Base-by-base conservation (phyloP, 768 basidiomycete species). In the Porphyrellus cyaneotinctus region DNA sequence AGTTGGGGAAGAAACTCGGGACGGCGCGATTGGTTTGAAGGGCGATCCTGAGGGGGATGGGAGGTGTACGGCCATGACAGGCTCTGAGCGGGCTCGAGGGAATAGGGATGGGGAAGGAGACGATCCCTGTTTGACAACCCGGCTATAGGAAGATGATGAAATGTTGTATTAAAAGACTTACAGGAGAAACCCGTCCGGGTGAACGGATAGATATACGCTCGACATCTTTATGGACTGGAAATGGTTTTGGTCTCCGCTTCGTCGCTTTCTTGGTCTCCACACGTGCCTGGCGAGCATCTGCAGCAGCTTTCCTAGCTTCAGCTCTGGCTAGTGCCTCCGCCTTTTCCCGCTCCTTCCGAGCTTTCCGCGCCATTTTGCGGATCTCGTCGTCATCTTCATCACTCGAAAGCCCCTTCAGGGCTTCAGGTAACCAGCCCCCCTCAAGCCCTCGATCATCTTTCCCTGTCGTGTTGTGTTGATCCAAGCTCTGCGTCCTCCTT, bases 361-460 rank as follows among this genome's bases (percentile, higher is more conserved):
- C 69, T 52, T 68, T 74, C 47, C 59, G 72, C 11, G 66, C 66
- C 7, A 74, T 56, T 12, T 56, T 66, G 8, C 60, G 61, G 47
- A 72, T 60, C 26, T 70, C 60, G 8, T 68, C 65, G 23, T 70
- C 70, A 12, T 76, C 76, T 12, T 75, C 74, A 15, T 79, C 78
- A n/a, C 72, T 72, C 14, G 74, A 62, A 22, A 73, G 48, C 23
- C 61, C 71, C 42, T 68, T 69, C 39, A 81, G 64, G 18, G 71
- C 58, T 23, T 69, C 70, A n/a, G 73, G 70, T 49, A 73, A 65
- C 52, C 64, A 68, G 11, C 57, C 61, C 32, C 52, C 52, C 17
- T 47, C 49, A 10, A 12, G 18, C 10, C 10, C 48, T 35, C 26
- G 48, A 4, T 8, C 32, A 23, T 46, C 53, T 38, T 37, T 53